Evolutionary conservation across 495 filamentous ascomycete genomes (phyloP).

Genomic region (Symbiotaphrina buchneri): DNA sequence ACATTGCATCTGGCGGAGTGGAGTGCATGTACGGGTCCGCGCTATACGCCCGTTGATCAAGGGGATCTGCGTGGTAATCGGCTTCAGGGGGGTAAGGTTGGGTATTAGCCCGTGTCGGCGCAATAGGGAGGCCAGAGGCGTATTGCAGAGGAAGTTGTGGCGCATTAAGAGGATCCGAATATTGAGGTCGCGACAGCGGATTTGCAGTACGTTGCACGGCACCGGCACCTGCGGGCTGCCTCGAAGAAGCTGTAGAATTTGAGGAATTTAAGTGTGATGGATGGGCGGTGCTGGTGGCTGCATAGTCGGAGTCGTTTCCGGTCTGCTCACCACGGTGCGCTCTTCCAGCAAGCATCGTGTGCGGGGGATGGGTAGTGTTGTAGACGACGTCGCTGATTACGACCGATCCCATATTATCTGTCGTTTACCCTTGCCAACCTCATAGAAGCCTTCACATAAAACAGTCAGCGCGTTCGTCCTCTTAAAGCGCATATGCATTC

Average conservation of each 20-base stretch:
- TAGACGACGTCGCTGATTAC: constrained; percentile 18
- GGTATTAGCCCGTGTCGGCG: constrained; percentile 1
- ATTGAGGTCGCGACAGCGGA: too few relatives aligned
- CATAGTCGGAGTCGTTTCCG: constrained; percentile 17
- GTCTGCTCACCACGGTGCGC: constrained; percentile 14
- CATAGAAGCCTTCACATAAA: too few relatives aligned
- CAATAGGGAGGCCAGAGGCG: too few relatives aligned
- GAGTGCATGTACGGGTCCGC: constrained; percentile 1
- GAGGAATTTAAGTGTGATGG: constrained; percentile 13
- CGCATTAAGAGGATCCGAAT: too few relatives aligned
- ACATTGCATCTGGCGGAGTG: constrained; percentile 1
- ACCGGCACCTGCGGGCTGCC: too few relatives aligned
- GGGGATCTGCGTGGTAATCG: constrained; percentile 4
- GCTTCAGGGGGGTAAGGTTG: constrained; percentile 1
- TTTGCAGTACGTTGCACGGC: too few relatives aligned
- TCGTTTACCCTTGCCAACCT: too few relatives aligned
- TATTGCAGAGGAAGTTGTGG: constrained; percentile 3
- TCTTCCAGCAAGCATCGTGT: constrained; percentile 28
- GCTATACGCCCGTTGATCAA: constrained; percentile 1
- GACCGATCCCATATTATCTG: constrained; percentile 13
- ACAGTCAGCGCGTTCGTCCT: too few relatives aligned
- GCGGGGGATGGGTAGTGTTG: constrained; percentile 17
- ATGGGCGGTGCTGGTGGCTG: constrained; percentile 9
- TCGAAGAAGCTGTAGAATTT: constrained; percentile 1
- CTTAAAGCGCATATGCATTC: too few relatives aligned